Base-by-base conservation (phyloP, 768 basidiomycete genomes). In the Tylopilus felleus region DNA sequence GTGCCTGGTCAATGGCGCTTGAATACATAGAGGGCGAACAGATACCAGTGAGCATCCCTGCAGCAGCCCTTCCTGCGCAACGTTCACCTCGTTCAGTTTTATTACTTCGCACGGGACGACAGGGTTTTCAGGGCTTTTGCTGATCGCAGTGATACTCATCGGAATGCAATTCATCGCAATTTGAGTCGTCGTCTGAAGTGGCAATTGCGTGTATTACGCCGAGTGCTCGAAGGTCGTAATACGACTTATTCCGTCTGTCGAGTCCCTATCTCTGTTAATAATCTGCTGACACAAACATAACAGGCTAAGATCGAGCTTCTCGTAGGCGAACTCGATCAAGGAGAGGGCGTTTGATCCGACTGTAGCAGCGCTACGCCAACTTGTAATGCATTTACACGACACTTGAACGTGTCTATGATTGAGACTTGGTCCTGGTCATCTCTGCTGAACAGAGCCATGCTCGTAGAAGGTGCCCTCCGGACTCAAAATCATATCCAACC, bases 21-120 rank as follows among this genome's bases (percentile, higher is more conserved):
- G 80, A 84, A 58, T 71, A 75, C 4, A 65, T 93, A 7, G 71
- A 77, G 33, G 85, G 77, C 33, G 84, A 89, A 42, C 74, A 71
- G 29, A 84, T 96, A 67, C 91, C 93, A 6, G 93, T 93, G 63
- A 57, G 83, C 49, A 42, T 50, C 28, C 16, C 36, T n/a, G 8
- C 22, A 27, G 13, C 29, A 33, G 17, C n/a, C 10, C 19, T 55
- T 41, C 23, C 3, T 25, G 27, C 19, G n/a, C 19, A 38, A 27
- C 12, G 17, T 47, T 60, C 43, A 60, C 46, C 16, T 1, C 10
- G 21, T 44, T 33, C 48, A 64, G 90, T 80, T 84, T n/a, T 94
- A 89, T 58, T 93, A 88, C 63, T 98, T 98, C 64, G 96, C 95
- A 41, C 82, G 96, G 21, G 96, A 98, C 69, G 88, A 93, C 57